A percentile compares a stretch with the other conserved stretches of the same genome.
These are phyloP conservation scores for Podospora anserina DNA, from an alignment of 495 filamentous ascomycete genomes.

Conservation along the genomic window DNA sequence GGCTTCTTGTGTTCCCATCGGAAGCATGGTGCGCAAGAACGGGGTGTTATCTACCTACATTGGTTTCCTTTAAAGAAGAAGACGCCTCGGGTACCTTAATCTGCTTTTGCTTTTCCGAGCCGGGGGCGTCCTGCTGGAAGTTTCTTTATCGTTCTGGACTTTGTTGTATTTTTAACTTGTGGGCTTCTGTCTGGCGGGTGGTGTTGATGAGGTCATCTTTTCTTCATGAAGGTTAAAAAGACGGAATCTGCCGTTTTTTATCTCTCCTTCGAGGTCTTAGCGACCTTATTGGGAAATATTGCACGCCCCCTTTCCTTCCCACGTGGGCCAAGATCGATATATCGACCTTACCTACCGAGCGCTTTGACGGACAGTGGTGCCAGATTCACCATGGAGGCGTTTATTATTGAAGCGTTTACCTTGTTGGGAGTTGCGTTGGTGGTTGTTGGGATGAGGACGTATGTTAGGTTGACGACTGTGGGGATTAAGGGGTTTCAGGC, in stretches of 20 bases:
- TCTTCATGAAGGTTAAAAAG: background rate
- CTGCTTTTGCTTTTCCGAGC: no score
- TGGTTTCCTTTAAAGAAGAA: no score
- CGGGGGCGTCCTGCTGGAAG: no score
- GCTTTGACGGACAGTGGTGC: background rate
- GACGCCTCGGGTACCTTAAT: no score
- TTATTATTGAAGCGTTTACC: slow-evolving; percentile 53
- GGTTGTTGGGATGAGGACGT: slow-evolving; percentile 49
- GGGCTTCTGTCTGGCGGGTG: background rate
- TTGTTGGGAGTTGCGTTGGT: slow-evolving; percentile 49
- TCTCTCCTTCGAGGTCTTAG: no score
- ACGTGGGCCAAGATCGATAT: background rate
- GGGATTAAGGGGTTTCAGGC: slow-evolving; percentile 49
- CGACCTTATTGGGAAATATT: no score
- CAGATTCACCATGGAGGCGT: slow-evolving; percentile 29
- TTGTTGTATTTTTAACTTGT: background rate
- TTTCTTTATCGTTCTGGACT: no score
- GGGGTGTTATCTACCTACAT: no score
- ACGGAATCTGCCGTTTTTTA: background rate
- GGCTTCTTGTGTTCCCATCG: no score
- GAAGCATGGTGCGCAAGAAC: no score
- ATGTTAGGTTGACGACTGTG: slow-evolving; percentile 49
- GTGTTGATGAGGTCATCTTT: background rate
- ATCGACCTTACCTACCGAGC: background rate
- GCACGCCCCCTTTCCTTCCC: background rate